Evolutionary conservation across 2,329 filamentous ascomycete species (phyloP), one percentile per base, ranked within the genome.

Genomic region (Pestalotiopsis sp.): DNA sequence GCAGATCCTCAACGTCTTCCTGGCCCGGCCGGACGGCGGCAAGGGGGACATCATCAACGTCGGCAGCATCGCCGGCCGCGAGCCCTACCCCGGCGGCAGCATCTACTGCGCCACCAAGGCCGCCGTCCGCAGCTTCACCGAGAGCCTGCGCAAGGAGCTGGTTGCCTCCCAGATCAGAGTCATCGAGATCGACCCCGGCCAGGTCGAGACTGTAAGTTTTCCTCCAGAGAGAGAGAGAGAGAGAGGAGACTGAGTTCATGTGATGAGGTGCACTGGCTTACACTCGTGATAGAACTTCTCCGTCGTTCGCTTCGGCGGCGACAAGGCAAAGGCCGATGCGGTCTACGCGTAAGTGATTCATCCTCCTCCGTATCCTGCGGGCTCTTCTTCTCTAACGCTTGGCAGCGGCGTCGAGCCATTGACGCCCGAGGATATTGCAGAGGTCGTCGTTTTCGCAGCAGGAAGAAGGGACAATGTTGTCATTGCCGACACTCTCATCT

Each of bases 41-140:
- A 84, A 87, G 57, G 95, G 95, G 74, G 96, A 98, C 78, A 94
- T 99, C 78, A 97, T 99, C 83, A 98, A 98, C 77, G 82, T 94
- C 76, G 92, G 92, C 69, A 91, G 88, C 70, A 75, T 78, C 61
- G 76, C 77, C 26, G 77, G 92, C 14, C 86, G 91, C 64, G 91
- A 93, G 73, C 85, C 90, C 22, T 94, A 94, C 77, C 82, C 85
- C 1, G 91, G 91, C 66, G 92, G 92, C 55, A 88, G 88, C 75
- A 93, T 94, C 73, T 94, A 94, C 83, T 94, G 92, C 79, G 90
- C 92, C 1, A 91, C 91, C 30, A 94, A 94, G 79, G 91, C 91
- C 48, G 92, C 92, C 1, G 88, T 94, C 58, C 86, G 89, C 70
- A 88, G 84, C 66, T 94, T 94, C 79, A 92, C 91, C 0, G 91